Percentiles rank a stretch among this genome's conserved stretches.
These are phyloP conservation scores for Aspergillus carbonarius DNA, from an alignment of 2,329 filamentous ascomycete genomes.

Conservation along the genomic window DNA sequence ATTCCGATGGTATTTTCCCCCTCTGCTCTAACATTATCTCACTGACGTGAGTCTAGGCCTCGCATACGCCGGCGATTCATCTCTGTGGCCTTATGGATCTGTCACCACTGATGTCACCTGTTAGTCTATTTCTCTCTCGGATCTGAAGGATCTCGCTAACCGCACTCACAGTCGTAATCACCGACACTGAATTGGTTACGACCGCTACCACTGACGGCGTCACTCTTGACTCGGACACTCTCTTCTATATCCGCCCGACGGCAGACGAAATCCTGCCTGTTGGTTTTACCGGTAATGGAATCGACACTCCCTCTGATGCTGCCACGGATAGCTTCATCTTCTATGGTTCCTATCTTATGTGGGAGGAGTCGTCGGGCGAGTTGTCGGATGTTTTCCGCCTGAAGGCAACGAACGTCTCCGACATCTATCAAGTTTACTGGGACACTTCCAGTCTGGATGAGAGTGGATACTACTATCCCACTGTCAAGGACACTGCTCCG, in stretches of 20 bases:
- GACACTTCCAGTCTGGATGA: background rate
- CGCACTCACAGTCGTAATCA: background rate
- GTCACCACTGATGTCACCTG: slow-evolving; percentile 4
- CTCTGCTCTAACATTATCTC: too few species aligned
- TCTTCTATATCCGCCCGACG: slow-evolving; percentile 2
- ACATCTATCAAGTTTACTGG: slow-evolving; percentile 1
- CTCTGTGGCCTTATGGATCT: slow-evolving; percentile 2
- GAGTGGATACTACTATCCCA: background rate
- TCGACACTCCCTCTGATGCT: background rate
- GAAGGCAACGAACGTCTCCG: slow-evolving; percentile 3
- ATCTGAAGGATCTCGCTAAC: background rate
- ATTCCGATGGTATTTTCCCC: background rate
- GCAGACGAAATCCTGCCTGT: slow-evolving; percentile 1
- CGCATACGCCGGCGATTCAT: slow-evolving; percentile 5
- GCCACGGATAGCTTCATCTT: background rate
- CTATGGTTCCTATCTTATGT: slow-evolving; percentile 4
- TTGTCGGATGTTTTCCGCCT: background rate
- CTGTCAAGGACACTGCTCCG: background rate
- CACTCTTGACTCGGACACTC: slow-evolving; percentile 2
- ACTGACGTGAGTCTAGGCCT: background rate
- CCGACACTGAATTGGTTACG: background rate
- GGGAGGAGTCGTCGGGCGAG: background rate
- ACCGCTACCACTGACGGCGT: slow-evolving; percentile 1
- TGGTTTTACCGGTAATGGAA: slow-evolving; percentile 2
- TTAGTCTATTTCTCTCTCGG: background rate